phyloP scores from a whole-genome alignment of 345 rosid genomes.

The Eucalyptus viminalis region DNA sequence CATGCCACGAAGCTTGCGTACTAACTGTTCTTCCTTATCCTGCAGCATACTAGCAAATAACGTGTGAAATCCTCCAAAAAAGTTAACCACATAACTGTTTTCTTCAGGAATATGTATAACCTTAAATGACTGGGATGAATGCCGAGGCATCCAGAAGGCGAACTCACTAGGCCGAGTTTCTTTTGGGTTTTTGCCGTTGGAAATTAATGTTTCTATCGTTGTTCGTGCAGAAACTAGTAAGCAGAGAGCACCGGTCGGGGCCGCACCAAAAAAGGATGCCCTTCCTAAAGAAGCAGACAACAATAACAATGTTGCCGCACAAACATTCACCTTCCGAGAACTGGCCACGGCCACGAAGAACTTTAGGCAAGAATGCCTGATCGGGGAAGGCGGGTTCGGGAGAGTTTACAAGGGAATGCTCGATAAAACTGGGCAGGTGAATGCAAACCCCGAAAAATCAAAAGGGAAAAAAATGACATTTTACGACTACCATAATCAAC shows the following conservation, averaged over 20 bases:
- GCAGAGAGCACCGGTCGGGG: not conserved
- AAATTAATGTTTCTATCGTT: not conserved
- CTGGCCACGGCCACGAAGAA: constrained; percentile 84
- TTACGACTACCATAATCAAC: not conserved
- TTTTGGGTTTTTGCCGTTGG: not conserved
- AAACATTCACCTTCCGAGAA: constrained; percentile 78
- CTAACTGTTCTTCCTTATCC: not conserved
- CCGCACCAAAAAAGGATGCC: not conserved
- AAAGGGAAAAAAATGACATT: not conserved
- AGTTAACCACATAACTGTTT: not conserved
- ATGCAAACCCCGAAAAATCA: not conserved
- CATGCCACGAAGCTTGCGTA: not conserved
- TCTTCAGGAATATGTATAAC: not conserved
- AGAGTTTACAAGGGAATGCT: constrained; percentile 83
- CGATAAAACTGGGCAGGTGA: constrained; percentile 55
- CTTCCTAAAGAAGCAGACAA: constrained; percentile 4
- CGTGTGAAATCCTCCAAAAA: not conserved
- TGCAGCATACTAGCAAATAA: not conserved
- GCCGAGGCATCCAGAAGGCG: not conserved
- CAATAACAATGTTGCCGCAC: constrained; percentile 41
- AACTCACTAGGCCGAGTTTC: not conserved
- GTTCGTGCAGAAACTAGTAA: constrained; percentile 4
- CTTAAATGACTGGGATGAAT: not conserved
- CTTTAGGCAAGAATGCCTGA: constrained; percentile 75
- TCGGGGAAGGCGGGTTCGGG: constrained; percentile 96